phyloP scores from a whole-genome alignment of 2,329 filamentous ascomycete species.

The Pseudocercospora vitis region DNA sequence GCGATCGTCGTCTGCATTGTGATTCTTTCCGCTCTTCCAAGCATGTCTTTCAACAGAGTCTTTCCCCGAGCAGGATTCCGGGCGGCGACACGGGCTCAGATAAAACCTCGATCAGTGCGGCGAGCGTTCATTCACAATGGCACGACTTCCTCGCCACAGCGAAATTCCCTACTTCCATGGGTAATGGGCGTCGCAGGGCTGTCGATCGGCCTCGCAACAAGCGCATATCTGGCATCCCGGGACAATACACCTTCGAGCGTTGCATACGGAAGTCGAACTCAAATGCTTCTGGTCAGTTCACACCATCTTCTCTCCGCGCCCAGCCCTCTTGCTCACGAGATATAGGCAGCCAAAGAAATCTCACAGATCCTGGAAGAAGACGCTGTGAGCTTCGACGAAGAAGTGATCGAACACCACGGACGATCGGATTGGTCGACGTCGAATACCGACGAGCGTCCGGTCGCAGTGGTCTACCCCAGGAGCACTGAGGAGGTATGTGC shows the following conservation, averaged over 20 bases:
- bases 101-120: not conserved
- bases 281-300: slow-evolving; percentile 24
- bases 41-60: not conserved
- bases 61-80: not conserved
- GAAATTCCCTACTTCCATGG: not conserved
- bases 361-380: slow-evolving; percentile 16
- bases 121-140: not conserved
- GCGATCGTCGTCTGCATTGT: too few species aligned
- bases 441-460: slow-evolving; percentile 22
- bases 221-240: not conserved
- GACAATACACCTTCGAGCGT: not conserved
- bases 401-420: slow-evolving; percentile 28
- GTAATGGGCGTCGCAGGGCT: not conserved
- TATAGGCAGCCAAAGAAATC: slow-evolving; percentile 24
- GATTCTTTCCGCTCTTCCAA: too few species aligned
- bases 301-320: not conserved
- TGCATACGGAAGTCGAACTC: slow-evolving; percentile 16
- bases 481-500: slow-evolving; percentile 21
- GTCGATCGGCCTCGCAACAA: not conserved
- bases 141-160: not conserved
- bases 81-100: not conserved
- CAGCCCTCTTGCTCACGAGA: not conserved
- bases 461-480: slow-evolving; percentile 25
- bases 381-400: slow-evolving; percentile 24
- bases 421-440: slow-evolving; percentile 26